Evolutionary conservation across 306 rosid genomes (phyloP).

Genomic region (Begonia masoniana): DNA sequence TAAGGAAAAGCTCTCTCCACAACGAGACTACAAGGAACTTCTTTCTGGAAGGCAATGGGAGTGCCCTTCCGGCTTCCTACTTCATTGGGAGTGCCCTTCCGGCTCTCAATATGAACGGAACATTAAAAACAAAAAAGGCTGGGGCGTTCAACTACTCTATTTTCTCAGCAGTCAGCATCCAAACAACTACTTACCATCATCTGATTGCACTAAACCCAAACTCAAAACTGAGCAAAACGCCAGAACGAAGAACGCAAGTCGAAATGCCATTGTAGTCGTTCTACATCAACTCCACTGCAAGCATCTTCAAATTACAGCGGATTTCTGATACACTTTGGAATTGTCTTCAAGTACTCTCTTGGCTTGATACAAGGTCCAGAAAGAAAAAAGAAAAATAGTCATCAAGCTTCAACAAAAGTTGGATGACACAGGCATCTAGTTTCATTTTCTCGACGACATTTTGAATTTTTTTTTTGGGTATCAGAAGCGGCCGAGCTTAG

Average conservation of each 20-base stretch:
- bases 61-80: too few relatives aligned
- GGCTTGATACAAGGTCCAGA: too few relatives aligned
- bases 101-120: too few relatives aligned
- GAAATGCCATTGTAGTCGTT: constrained; percentile 40
- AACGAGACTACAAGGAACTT: too few relatives aligned
- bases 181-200: constrained; percentile 56
- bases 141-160: not conserved
- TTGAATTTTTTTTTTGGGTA: not conserved
- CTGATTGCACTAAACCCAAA: constrained; percentile 44
- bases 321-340: not conserved
- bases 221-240: constrained; percentile 28
- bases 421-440: not conserved
- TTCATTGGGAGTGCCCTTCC: too few relatives aligned
- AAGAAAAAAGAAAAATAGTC: too few relatives aligned
- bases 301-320: not conserved
- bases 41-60: too few relatives aligned
- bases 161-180: not conserved
- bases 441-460: not conserved
- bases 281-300: not conserved
- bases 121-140: not conserved
- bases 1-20: too few relatives aligned
- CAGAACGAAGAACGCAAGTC: constrained; percentile 32
- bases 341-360: too few relatives aligned
- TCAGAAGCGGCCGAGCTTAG: not conserved
- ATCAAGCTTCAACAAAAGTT: too few relatives aligned